phyloP scores from a whole-genome alignment of 2,329 filamentous ascomycete genomes.

The Pseudopyricularia javanii region DNA sequence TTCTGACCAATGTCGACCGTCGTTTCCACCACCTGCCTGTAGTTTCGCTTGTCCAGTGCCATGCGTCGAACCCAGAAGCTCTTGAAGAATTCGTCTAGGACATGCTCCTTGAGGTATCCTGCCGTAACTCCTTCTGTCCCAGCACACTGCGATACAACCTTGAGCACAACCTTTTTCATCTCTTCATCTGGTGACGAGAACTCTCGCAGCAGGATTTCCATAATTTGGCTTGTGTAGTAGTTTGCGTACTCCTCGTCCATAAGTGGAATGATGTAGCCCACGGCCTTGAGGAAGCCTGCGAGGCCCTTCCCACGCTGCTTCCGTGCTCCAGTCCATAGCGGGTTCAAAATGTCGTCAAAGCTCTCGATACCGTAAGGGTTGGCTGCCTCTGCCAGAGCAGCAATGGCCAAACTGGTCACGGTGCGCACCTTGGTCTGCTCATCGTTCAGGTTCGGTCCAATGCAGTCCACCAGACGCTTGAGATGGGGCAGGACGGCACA shows the following conservation, averaged over 20 bases:
- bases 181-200: slow-evolving; percentile 97
- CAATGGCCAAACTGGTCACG: slow-evolving; percentile 88
- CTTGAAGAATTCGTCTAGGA: slow-evolving; percentile 95
- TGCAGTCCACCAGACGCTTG: slow-evolving; percentile 92
- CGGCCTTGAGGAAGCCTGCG: slow-evolving; percentile 91
- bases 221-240: slow-evolving; percentile 97
- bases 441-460: slow-evolving; percentile 89
- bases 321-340: slow-evolving; percentile 88
- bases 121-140: slow-evolving; percentile 91
- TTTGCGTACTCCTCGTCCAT: slow-evolving; percentile 99
- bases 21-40: slow-evolving; percentile 93
- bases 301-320: slow-evolving; percentile 95
- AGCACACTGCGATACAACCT: slow-evolving; percentile 92
- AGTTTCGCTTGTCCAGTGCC: slow-evolving; percentile 95
- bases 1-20: slow-evolving; percentile 96
- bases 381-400: slow-evolving; percentile 86
- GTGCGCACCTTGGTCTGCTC: slow-evolving; percentile 97
- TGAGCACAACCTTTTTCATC: slow-evolving; percentile 99
- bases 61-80: slow-evolving; percentile 96
- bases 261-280: slow-evolving; percentile 93
- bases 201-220: slow-evolving; percentile 93
- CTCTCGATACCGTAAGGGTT: slow-evolving; percentile 99
- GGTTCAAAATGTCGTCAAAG: slow-evolving; percentile 95
- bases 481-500: slow-evolving; percentile 92
- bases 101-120: slow-evolving; percentile 87